phyloP scores from a whole-genome alignment of 768 basidiomycete genomes.

The Hortiboletus flavorubellus region DNA sequence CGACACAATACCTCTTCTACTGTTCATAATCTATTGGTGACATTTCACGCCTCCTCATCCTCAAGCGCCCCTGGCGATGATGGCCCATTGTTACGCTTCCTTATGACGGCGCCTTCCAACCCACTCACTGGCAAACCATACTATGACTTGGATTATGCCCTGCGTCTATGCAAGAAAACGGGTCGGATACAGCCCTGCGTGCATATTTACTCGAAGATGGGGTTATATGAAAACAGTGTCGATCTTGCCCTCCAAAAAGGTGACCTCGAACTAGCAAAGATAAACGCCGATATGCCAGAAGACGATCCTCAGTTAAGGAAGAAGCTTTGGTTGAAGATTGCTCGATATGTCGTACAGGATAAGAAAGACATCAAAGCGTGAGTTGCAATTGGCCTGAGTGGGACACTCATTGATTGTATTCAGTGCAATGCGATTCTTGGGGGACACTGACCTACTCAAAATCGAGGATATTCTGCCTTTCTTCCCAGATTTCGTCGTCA shows the following conservation, averaged over 20 bases:
- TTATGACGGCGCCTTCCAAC: constrained; percentile 77
- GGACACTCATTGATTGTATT: neutral
- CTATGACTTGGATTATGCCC: constrained; percentile 95
- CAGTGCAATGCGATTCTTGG: constrained; percentile 96
- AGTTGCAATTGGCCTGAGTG: constrained; percentile 32
- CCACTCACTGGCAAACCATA: constrained; percentile 83
- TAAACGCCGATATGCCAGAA: constrained; percentile 92
- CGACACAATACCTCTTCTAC: constrained; percentile 78
- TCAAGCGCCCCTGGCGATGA: constrained; percentile 58
- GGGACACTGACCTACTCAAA: constrained; percentile 91
- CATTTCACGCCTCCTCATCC: constrained; percentile 66
- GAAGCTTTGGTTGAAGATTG: constrained; percentile 97
- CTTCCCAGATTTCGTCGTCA: constrained; percentile 99
- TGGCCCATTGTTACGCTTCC: constrained; percentile 75
- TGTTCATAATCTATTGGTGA: constrained; percentile 91
- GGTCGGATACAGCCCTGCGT: constrained; percentile 86
- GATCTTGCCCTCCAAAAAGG: constrained; percentile 93
- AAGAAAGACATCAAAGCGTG: constrained; percentile 98
- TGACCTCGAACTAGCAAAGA: constrained; percentile 91
- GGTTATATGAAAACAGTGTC: constrained; percentile 93
- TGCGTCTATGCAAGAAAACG: constrained; percentile 84
- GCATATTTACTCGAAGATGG: constrained; percentile 97
- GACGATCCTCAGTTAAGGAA: constrained; percentile 85
- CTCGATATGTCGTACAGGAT: constrained; percentile 97
- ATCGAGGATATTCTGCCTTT: constrained; percentile 99